Base-by-base conservation (phyloP, 345 rosid species). In the Mercurialis annua region DNA sequence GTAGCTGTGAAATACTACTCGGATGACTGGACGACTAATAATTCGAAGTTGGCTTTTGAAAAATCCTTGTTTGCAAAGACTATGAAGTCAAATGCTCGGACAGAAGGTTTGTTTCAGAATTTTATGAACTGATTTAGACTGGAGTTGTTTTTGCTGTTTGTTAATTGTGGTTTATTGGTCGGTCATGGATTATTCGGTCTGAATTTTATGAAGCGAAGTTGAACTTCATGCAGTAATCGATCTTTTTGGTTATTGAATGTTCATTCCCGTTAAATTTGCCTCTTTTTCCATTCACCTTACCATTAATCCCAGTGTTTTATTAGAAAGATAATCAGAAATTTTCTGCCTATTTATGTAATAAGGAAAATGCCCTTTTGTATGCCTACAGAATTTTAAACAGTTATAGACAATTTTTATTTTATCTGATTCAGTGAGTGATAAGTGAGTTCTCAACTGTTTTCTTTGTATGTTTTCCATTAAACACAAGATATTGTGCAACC, bases 21-120 rank as follows among this genome's bases (percentile, higher is more conserved):
- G 0, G 96, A 93, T 82, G 97, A 90, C 26, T 88, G 97, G 96
- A 79, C 92, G 20, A 90, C 97, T 36, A 86, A 90, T 78, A 76
- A 67, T 72, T 70, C 92, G 23, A 90, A 87, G 68, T 73, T 88
- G 69, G 86, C 80, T 66, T 93, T 87, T 67, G 97, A 93, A 48
- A 90, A 93, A 59, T 74, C 69, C 42, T 77, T 90, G 18, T 93
- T 90, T 55, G 29, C 85, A 0, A 87, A 87, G 85, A 89, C 96
- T n/a, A 70, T 83, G 74, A 93, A 89, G 81, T 78, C 97, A 26
- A 90, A 90, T 86, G 96, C 97, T 65, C 83, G 97, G 42, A 74
- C 86, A 16, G 97, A 88, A 87, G 92, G 98, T 90, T 47, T 58
- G 59, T 29, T 36, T 26, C 51, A 10, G 52, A 53, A 17, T 26